Base-by-base conservation (phyloP, 164 flowering plant genomes). In the Euptelea pleiosperma region DNA sequence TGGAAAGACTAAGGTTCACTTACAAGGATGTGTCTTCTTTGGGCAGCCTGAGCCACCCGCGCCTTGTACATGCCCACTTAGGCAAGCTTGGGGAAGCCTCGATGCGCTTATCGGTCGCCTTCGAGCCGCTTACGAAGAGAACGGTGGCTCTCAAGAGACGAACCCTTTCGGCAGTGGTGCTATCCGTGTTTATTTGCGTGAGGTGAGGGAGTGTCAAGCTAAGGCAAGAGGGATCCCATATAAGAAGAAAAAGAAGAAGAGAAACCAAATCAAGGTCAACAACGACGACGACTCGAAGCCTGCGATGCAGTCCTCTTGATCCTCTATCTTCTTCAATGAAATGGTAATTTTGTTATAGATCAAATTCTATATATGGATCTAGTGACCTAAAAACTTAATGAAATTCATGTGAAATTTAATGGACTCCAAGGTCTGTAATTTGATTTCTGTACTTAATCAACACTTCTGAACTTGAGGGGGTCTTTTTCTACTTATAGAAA, bases 11-110 rank as follows among this genome's bases (percentile, higher is more conserved):
- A 74, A 70, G 63, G 78, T 76, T 55, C 80, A 76, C 63, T 35
- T 76, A 40, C 67, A 57, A 19, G 77, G 75, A 15, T 76, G 80
- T 43, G 51, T 56, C 35, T 76, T 76, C 59, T 76, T 61, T 39
- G 80, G 80, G 26, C 73, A 70, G 47, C 77, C 80, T 4, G 80
- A 76, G 30, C 80, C 80, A 3, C 80, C 80, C 1, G 80, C 73
- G 21, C 80, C 80, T 18, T 76, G 80, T 45, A 61, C 77, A 22
- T 76, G 80, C 55, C 80, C 80, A 12, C 67, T 76, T 2, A 64
- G 72, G 53, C 78, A 74, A 62, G 77, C 77, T 52, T 74, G 77
- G 77, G 77, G 77, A 4, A 70, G 74, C 52, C 69, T 74, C 8
- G 77, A 74, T 21, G 69, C 78, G 0, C 68, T 74, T 9, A 74